Conservation (phyloP, 2,329 filamentous ascomycete genomes). For the Westerdykella sp. region DNA sequence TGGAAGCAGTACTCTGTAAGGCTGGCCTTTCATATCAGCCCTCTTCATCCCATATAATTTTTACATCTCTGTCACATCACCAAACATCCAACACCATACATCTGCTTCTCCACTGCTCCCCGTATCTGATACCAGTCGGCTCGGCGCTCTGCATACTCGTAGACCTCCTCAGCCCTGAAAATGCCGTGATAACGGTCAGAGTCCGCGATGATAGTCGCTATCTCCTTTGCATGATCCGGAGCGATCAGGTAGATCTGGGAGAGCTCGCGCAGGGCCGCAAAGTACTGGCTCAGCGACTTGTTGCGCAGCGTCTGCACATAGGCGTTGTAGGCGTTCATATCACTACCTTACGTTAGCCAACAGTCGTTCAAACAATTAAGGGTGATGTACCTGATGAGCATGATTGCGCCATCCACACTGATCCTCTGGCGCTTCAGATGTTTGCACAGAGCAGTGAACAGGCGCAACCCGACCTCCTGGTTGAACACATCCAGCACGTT, state of each 20-base stretch:
- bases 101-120: slow-evolving; percentile 83
- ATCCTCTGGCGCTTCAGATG: slow-evolving; percentile 94
- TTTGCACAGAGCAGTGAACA: slow-evolving; percentile 91
- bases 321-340: slow-evolving; percentile 89
- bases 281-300: slow-evolving; percentile 78
- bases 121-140: slow-evolving; percentile 94
- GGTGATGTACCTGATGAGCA: slow-evolving; percentile 62
- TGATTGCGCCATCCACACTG: slow-evolving; percentile 81
- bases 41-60: no score
- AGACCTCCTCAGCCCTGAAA: slow-evolving; percentile 92
- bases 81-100: slow-evolving; percentile 89
- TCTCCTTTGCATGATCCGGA: slow-evolving; percentile 78
- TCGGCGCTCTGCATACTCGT: slow-evolving; percentile 88
- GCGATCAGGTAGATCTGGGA: slow-evolving; percentile 95
- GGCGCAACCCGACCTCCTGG: slow-evolving; percentile 86
- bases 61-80: slow-evolving; percentile 58
- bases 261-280: slow-evolving; percentile 82
- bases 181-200: slow-evolving; percentile 83
- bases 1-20: no score
- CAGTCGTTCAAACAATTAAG: neutral
- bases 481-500: slow-evolving; percentile 98
- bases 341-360: slow-evolving; percentile 47
- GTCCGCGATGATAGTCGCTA: slow-evolving; percentile 92
- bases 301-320: slow-evolving; percentile 80
- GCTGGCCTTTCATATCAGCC: no score